Evolutionary conservation across 2,329 filamentous ascomycete species (phyloP).

Genomic region (Botryotinia globosa): DNA sequence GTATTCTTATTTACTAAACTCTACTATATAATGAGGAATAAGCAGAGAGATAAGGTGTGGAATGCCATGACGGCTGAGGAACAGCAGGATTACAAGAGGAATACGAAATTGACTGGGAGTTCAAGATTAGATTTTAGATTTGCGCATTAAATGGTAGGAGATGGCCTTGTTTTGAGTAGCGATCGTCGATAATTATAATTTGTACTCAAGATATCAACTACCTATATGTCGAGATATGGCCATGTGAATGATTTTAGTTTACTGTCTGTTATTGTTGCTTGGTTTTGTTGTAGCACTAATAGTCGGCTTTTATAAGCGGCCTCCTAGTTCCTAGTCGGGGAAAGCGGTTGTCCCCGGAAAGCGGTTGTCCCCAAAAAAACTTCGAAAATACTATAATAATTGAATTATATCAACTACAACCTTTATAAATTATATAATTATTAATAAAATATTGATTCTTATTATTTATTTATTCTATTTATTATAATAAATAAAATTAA

Average conservation of each 20-base stretch:
- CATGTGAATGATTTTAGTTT: not conserved
- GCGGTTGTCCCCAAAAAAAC: too few relatives aligned
- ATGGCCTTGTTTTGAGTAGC: not conserved
- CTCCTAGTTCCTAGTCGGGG: too few relatives aligned
- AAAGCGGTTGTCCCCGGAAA: too few relatives aligned
- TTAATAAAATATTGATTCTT: too few relatives aligned
- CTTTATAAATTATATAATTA: too few relatives aligned
- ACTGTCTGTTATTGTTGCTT: too few relatives aligned
- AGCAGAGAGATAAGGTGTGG: constrained; percentile 44
- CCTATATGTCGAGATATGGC: not conserved
- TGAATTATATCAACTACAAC: too few relatives aligned
- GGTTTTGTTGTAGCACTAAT: not conserved
- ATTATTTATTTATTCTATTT: too few relatives aligned
- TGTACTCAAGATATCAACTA: not conserved
- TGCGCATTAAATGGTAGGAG: constrained; percentile 33
- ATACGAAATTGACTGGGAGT: constrained; percentile 41
- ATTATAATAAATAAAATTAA: too few relatives aligned
- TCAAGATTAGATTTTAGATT: constrained; percentile 43
- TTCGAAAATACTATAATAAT: too few relatives aligned
- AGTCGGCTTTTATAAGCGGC: too few relatives aligned
- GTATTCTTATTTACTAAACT: constrained; percentile 50
- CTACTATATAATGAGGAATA: constrained; percentile 49
- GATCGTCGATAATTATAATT: not conserved
- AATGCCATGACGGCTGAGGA: constrained; percentile 46
- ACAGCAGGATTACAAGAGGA: constrained; percentile 38